Conservation (phyloP, 2,329 filamentous ascomycete species). For the Grosmannia clavigera region DNA sequence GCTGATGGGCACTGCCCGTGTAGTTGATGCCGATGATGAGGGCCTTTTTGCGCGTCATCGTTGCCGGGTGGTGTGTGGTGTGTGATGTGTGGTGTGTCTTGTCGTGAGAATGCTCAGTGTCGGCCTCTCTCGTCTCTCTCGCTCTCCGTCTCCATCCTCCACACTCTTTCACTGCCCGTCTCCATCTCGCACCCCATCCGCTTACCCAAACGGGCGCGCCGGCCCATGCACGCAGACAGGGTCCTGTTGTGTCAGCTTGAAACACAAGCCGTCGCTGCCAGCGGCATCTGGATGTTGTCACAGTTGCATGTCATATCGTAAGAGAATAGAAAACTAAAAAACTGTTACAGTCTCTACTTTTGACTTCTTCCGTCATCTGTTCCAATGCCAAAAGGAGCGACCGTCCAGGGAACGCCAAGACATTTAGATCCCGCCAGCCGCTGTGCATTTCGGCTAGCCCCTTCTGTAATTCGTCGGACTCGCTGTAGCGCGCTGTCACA, state of each 20-base stretch:
- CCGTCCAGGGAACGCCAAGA: not conserved
- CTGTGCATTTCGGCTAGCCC: not conserved
- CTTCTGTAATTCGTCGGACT: not conserved
- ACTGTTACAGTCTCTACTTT: too few relatives aligned
- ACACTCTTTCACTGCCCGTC: too few relatives aligned
- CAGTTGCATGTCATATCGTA: too few relatives aligned
- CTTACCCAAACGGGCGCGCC: not conserved
- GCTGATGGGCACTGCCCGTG: slow-evolving; percentile 41
- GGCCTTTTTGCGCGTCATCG: slow-evolving; percentile 19
- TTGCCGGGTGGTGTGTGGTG: not conserved
- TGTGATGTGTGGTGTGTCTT: not conserved
- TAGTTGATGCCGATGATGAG: slow-evolving; percentile 45
- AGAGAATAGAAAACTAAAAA: too few relatives aligned
- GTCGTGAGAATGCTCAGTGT: not conserved
- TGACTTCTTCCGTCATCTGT: too few relatives aligned
- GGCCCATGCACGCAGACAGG: not conserved
- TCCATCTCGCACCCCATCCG: not conserved
- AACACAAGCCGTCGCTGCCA: not conserved
- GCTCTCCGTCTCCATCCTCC: not conserved
- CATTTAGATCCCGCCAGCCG: not conserved
- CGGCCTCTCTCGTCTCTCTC: not conserved
- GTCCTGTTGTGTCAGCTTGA: not conserved
- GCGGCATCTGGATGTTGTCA: too few relatives aligned
- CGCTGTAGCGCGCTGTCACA: not conserved
- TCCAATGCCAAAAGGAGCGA: too few relatives aligned